These are phyloP conservation scores for Corrigiola litoralis DNA, from an alignment of 179 eudicot species.

Conservation along the genomic window DNA sequence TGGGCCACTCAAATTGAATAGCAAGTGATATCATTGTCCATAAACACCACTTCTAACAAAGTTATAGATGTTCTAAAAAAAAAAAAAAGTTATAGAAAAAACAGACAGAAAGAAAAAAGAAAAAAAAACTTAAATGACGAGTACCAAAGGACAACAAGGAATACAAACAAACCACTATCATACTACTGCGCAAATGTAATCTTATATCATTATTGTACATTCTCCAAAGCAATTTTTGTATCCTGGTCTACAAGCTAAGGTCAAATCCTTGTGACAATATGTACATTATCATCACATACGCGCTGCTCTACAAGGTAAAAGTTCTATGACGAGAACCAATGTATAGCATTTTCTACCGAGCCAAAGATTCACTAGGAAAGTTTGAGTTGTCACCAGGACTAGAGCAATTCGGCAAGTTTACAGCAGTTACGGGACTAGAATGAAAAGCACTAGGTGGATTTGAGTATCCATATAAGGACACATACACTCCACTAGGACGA, in stretches of 20 bases:
- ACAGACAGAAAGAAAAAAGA: too few species aligned
- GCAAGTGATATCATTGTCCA: too few species aligned
- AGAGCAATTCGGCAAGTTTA: conserved; percentile 8
- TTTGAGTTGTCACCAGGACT: conserved; percentile 3
- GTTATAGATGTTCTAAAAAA: too few species aligned
- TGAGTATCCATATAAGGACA: conserved; percentile 23
- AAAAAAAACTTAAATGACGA: background rate
- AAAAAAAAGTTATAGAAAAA: too few species aligned
- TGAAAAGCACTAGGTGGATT: conserved; percentile 14
- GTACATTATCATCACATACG: background rate
- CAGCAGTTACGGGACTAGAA: conserved; percentile 12
- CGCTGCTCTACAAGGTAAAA: too few species aligned
- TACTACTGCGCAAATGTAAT: background rate
- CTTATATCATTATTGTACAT: background rate
- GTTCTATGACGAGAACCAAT: too few species aligned
- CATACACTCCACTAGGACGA: conserved; percentile 34
- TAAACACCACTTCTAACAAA: too few species aligned
- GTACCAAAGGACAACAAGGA: too few species aligned
- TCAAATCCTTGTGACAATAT: background rate
- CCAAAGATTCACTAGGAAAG: conserved; percentile 17
- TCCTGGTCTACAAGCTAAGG: too few species aligned
- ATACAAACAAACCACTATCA: background rate
- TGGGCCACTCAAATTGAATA: too few species aligned
- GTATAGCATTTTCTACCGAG: conserved; percentile 9
- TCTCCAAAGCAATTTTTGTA: background rate